These are phyloP conservation scores for Phylloboletellus chloephorus DNA, from an alignment of 1,284 basidiomycete species.

Conservation along the genomic window DNA sequence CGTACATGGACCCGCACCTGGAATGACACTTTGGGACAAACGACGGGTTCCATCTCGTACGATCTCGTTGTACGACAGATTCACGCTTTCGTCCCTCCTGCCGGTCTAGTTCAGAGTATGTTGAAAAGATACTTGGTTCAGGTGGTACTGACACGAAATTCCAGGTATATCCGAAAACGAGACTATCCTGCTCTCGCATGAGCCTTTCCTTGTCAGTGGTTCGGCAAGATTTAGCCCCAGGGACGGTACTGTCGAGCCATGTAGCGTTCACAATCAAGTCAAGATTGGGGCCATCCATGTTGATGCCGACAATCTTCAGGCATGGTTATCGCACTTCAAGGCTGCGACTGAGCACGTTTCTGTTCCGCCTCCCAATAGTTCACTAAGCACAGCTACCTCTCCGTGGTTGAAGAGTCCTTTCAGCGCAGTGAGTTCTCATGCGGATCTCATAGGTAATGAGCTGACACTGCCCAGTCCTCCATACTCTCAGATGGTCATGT, in stretches of 20 bases:
- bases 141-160: constrained; percentile 6
- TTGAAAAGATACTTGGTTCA: not conserved
- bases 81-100: constrained; percentile 35
- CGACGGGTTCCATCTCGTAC: constrained; percentile 49
- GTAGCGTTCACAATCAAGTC: constrained; percentile 48
- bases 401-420: constrained; percentile 32
- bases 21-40: constrained; percentile 62
- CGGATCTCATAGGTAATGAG: not conserved
- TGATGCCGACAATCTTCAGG: constrained; percentile 38
- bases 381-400: constrained; percentile 12
- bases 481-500: constrained; percentile 12
- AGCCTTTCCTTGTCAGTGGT: constrained; percentile 40
- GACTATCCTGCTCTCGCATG: constrained; percentile 42
- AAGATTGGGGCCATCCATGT: constrained; percentile 44
- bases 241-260: constrained; percentile 47
- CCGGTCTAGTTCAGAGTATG: constrained; percentile 25
- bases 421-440: constrained; percentile 20
- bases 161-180: constrained; percentile 20
- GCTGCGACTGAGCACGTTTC: constrained; percentile 10
- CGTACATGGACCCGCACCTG: constrained; percentile 61
- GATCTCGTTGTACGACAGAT: constrained; percentile 48
- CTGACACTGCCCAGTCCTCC: constrained; percentile 21
- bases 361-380: constrained; percentile 16
- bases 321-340: constrained; percentile 19
- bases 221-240: constrained; percentile 57